Conservation (phyloP, 2,329 filamentous ascomycete species). For the Catunica adiposa region DNA sequence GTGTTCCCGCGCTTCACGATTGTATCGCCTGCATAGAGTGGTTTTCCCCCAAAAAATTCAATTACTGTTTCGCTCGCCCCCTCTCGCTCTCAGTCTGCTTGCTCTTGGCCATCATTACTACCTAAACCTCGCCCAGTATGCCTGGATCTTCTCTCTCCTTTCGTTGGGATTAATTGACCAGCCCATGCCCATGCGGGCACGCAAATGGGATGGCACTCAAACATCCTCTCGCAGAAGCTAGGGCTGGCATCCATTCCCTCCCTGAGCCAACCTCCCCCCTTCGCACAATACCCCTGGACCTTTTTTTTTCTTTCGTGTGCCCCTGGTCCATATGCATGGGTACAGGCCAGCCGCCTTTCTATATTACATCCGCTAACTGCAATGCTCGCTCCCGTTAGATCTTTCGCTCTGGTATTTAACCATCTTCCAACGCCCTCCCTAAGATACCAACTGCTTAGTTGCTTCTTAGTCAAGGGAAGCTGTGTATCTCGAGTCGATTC, state of each 20-base stretch:
- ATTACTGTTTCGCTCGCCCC: neutral
- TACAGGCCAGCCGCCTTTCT: slow-evolving; percentile 7
- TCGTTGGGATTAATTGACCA: neutral
- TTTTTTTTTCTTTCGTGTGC: slow-evolving; percentile 5
- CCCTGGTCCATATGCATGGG: slow-evolving; percentile 6
- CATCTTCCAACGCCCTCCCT: slow-evolving; percentile 15
- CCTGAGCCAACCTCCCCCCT: slow-evolving; percentile 14
- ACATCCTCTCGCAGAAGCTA: neutral
- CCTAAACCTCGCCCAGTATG: neutral
- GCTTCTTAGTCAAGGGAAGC: slow-evolving; percentile 14
- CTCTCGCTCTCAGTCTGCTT: neutral
- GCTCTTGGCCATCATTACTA: neutral
- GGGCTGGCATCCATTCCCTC: slow-evolving; percentile 14
- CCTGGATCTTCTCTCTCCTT: neutral
- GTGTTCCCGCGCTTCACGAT: neutral
- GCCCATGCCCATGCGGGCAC: slow-evolving; percentile 4
- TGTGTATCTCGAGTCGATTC: slow-evolving; percentile 15
- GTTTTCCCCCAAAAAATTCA: neutral
- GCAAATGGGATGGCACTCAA: slow-evolving; percentile 5
- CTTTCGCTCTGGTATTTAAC: slow-evolving; percentile 14
- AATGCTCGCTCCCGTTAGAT: slow-evolving; percentile 13
- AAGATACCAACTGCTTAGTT: slow-evolving; percentile 13
- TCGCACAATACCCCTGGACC: slow-evolving; percentile 4
- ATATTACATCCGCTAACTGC: slow-evolving; percentile 12
- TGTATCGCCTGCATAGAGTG: neutral